These are phyloP conservation scores for Orbilia quercus DNA, from an alignment of 2,329 filamentous ascomycete species.

Conservation along the genomic window DNA sequence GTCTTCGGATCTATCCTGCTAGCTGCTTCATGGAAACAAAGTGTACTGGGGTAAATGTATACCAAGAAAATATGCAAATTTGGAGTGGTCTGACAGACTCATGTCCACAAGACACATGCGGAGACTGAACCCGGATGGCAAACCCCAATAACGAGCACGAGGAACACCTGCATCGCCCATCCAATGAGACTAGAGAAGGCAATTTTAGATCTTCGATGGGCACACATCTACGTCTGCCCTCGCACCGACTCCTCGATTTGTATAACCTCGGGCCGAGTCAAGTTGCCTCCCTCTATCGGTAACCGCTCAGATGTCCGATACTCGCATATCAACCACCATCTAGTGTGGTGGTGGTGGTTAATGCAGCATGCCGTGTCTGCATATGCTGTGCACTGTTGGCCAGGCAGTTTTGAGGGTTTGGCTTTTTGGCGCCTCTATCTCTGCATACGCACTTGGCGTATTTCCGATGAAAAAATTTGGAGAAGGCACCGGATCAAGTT, in stretches of 20 bases:
- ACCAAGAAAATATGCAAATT: too few relatives aligned
- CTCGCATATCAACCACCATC: too few relatives aligned
- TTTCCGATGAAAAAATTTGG: too few relatives aligned
- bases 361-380: conserved; percentile 31
- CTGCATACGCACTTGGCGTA: too few relatives aligned
- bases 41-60: too few relatives aligned
- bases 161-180: background rate
- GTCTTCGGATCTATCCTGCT: too few relatives aligned
- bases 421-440: background rate
- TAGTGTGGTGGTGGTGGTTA: conserved; percentile 14
- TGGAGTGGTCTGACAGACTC: too few relatives aligned
- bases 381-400: conserved; percentile 17
- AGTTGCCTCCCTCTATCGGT: conserved; percentile 20
- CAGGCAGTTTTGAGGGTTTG: background rate
- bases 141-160: background rate
- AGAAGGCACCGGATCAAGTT: too few relatives aligned
- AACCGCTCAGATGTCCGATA: too few relatives aligned
- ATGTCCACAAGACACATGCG: too few relatives aligned
- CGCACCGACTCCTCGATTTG: conserved; percentile 51
- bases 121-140: background rate
- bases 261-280: conserved; percentile 22
- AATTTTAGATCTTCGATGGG: background rate
- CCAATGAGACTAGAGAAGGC: background rate
- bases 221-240: conserved; percentile 25
- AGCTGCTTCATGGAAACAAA: too few relatives aligned